Conservation (phyloP, 2,329 filamentous ascomycete genomes). For the Trichoderma oligosporum region DNA sequence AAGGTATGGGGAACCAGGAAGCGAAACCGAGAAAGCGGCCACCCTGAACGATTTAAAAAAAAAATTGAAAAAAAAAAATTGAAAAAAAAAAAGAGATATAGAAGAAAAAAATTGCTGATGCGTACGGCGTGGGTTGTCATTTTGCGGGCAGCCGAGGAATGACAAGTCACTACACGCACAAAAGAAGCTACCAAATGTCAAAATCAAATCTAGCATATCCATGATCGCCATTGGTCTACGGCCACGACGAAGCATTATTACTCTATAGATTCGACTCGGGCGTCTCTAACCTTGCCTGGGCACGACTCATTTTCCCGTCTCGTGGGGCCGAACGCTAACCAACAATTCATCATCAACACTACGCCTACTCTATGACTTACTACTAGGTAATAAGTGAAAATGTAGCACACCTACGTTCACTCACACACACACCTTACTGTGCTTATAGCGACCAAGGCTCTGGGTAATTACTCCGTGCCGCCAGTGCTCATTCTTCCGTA, state of each 20-base stretch:
- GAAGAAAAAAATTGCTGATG: too few species aligned
- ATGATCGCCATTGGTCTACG: not conserved
- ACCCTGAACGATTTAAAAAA: not conserved
- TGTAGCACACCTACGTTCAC: not conserved
- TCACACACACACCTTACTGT: not conserved
- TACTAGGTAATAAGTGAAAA: not conserved
- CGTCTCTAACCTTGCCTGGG: constrained; percentile 1
- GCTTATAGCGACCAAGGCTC: constrained; percentile 9
- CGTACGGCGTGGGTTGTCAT: not conserved
- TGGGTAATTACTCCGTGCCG: not conserved
- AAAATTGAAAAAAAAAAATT: too few species aligned
- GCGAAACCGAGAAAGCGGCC: not conserved
- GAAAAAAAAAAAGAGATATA: too few species aligned
- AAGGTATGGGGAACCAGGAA: not conserved
- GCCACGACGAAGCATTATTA: constrained; percentile 8
- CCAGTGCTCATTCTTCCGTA: constrained; percentile 3
- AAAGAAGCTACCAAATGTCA: not conserved
- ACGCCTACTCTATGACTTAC: not conserved
- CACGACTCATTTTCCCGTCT: constrained; percentile 17
- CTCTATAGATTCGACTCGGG: constrained; percentile 1
- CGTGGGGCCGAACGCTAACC: constrained; percentile 15
- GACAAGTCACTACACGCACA: too few species aligned
- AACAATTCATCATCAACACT: not conserved
- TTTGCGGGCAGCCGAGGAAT: too few species aligned
- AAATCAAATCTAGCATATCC: not conserved